Evolutionary conservation across 2,329 filamentous ascomycete species (phyloP).

Genomic region (Pestalotiopsis sp.): DNA sequence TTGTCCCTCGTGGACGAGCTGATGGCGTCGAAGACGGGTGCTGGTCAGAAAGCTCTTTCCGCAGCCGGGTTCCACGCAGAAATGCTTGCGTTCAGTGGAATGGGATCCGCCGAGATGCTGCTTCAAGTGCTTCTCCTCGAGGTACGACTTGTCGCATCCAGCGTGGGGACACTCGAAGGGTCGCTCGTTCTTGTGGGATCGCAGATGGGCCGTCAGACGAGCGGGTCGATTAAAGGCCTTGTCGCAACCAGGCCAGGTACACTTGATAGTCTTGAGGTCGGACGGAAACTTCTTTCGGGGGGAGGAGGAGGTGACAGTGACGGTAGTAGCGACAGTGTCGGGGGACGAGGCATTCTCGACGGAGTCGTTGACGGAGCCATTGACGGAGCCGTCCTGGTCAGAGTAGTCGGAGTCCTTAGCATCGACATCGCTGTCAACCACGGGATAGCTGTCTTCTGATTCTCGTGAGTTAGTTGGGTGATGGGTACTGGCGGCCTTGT

Average conservation of each 20-base stretch:
- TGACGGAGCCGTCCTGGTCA: constrained; percentile 13
- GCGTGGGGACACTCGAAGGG: constrained; percentile 71
- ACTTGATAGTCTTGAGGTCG: constrained; percentile 74
- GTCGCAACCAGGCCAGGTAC: constrained; percentile 70
- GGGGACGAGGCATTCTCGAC: constrained; percentile 18
- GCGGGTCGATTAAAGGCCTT: constrained; percentile 89
- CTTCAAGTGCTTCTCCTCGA: constrained; percentile 82
- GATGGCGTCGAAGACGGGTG: constrained; percentile 74
- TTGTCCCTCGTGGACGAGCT: constrained; percentile 74
- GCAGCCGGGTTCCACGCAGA: constrained; percentile 72
- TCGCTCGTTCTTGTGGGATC: constrained; percentile 83
- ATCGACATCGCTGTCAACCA: not conserved
- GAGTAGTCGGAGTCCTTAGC: constrained; percentile 14
- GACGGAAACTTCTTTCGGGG: constrained; percentile 57
- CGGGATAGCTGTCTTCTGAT: not conserved
- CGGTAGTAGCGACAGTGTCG: constrained; percentile 38
- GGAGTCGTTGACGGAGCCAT: constrained; percentile 7
- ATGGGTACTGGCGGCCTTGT: not conserved
- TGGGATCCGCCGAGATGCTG: constrained; percentile 85
- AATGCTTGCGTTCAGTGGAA: constrained; percentile 66
- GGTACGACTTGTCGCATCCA: constrained; percentile 79
- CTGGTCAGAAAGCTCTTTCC: constrained; percentile 80
- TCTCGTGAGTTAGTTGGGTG: not conserved
- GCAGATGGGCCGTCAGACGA: constrained; percentile 74
- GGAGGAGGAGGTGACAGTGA: constrained; percentile 44